phyloP scores from a whole-genome alignment of 2,329 filamentous ascomycete genomes.

The Alternaria sp. region DNA sequence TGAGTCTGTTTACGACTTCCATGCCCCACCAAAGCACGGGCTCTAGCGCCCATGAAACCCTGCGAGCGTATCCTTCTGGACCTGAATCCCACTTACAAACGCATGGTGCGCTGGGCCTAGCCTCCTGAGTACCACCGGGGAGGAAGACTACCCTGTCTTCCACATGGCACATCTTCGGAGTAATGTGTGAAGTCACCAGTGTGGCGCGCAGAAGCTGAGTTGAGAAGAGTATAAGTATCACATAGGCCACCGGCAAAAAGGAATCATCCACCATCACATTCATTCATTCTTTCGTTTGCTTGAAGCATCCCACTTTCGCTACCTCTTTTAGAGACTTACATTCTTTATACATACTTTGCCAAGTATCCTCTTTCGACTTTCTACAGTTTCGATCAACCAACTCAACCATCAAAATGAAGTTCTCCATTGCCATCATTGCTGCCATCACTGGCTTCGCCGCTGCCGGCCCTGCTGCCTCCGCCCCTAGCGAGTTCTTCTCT shows the following conservation, averaged over 20 bases:
- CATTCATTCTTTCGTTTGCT: conserved; percentile 34
- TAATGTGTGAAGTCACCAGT: not conserved
- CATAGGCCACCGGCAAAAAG: conserved; percentile 4
- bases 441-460: conserved; percentile 39
- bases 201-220: not conserved
- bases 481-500: conserved; percentile 35
- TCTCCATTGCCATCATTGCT: conserved; percentile 35
- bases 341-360: conserved; percentile 32
- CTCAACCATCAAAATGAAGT: conserved; percentile 44
- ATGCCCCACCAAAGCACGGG: conserved; percentile 2
- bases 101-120: conserved; percentile 5
- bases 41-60: not conserved
- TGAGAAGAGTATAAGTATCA: conserved; percentile 21
- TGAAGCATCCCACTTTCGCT: conserved; percentile 34
- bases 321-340: conserved; percentile 19
- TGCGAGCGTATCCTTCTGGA: not conserved
- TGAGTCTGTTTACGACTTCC: not conserved
- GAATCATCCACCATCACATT: conserved; percentile 25
- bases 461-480: conserved; percentile 36
- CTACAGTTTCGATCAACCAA: conserved; percentile 18
- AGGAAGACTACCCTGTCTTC: not conserved
- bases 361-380: conserved; percentile 21
- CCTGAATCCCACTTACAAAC: not conserved
- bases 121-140: not conserved
- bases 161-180: conserved; percentile 8